Evolutionary conservation across 371 early-diverging fungal genomes (phyloP).

Genomic region (Entomophthora muscae): DNA sequence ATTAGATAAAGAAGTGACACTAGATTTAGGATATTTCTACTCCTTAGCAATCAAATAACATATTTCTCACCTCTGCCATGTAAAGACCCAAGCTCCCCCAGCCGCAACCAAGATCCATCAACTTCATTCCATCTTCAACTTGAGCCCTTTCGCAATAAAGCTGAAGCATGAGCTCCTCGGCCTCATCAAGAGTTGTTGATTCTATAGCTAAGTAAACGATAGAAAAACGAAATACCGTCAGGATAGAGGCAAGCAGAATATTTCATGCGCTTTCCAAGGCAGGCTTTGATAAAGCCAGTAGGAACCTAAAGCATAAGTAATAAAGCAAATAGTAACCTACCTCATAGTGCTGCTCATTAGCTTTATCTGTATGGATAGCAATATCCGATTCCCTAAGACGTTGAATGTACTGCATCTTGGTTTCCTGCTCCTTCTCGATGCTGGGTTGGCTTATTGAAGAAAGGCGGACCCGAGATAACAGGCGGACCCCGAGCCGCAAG

Average conservation of each 20-base stretch:
- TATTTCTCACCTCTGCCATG: conserved; percentile 19
- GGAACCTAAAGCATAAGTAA: conserved; percentile 12
- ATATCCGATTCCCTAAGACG: conserved; percentile 16
- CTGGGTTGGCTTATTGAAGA: conserved; percentile 8
- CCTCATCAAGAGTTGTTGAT: conserved; percentile 20
- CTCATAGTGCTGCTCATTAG: conserved; percentile 45
- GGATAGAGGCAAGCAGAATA: conserved; percentile 35
- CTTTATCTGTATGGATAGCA: conserved; percentile 32
- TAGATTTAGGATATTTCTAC: conserved; percentile 24
- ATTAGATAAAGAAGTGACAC: conserved; percentile 29
- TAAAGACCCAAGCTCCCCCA: conserved; percentile 31
- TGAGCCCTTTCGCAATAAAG: conserved; percentile 25
- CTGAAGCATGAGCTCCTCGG: conserved; percentile 36
- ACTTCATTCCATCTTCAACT: conserved; percentile 25
- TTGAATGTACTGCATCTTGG: conserved; percentile 15
- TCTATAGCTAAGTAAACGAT: background rate
- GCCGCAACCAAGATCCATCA: conserved; percentile 41
- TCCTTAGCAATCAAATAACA: background rate
- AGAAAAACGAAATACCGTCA: conserved; percentile 14
- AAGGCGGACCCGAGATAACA: conserved; percentile 15
- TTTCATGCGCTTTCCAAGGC: conserved; percentile 29
- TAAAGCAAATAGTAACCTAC: conserved; percentile 13
- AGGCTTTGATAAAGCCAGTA: conserved; percentile 18
- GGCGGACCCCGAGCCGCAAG: conserved; percentile 19
- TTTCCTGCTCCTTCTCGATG: conserved; percentile 4